Conservation (phyloP, 176 grass and related monocot genomes). For the Tuctoria greenei region DNA sequence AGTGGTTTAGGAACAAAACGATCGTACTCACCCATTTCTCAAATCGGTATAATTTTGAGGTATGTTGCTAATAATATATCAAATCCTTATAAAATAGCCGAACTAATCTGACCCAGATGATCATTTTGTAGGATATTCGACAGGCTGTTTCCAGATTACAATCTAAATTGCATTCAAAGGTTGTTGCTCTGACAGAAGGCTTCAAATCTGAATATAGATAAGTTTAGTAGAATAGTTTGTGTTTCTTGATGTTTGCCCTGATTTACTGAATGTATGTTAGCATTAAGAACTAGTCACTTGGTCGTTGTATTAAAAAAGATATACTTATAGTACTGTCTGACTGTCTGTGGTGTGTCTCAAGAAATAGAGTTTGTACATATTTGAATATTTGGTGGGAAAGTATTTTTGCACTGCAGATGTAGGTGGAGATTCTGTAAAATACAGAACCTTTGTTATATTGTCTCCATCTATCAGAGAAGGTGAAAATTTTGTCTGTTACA, state of each 20-base stretch:
- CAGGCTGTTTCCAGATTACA: conserved; percentile 74
- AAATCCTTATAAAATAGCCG: background rate
- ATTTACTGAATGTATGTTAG: conserved; percentile 30
- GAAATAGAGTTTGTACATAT: conserved; percentile 35
- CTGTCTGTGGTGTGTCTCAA: conserved; percentile 34
- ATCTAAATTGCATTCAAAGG: conserved; percentile 66
- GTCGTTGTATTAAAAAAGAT: background rate
- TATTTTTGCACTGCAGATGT: background rate
- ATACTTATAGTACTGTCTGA: no score
- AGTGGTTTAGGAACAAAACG: conserved; percentile 89
- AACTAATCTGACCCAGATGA: conserved; percentile 36
- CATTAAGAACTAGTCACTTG: conserved; percentile 35
- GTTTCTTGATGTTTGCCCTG: conserved; percentile 25
- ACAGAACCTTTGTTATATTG: conserved; percentile 21
- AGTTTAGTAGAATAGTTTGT: conserved; percentile 28
- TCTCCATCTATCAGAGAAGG: conserved; percentile 17
- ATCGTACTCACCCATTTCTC: conserved; percentile 94
- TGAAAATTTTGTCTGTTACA: conserved; percentile 14
- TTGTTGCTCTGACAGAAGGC: conserved; percentile 90
- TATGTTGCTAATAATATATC: conserved; percentile 33
- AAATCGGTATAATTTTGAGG: conserved; percentile 82
- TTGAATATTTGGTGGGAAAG: conserved; percentile 17
- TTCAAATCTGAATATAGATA: conserved; percentile 81
- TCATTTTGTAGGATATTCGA: conserved; percentile 75
- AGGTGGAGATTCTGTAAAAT: conserved; percentile 5